These are phyloP conservation scores for Tricharina praecox DNA, from an alignment of 495 filamentous ascomycete genomes.

Conservation along the genomic window DNA sequence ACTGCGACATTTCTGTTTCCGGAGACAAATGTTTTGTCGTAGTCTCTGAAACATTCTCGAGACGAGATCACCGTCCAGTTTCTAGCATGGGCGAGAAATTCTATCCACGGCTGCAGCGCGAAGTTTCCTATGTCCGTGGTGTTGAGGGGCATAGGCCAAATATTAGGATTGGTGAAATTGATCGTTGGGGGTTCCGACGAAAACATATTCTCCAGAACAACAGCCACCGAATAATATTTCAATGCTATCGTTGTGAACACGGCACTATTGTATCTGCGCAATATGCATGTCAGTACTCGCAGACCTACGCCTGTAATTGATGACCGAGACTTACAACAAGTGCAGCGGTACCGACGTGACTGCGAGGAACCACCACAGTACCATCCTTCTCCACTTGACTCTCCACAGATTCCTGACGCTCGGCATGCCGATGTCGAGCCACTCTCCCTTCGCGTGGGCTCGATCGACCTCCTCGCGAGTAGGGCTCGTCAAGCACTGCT, in stretches of 20 bases:
- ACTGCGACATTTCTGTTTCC: too few relatives aligned
- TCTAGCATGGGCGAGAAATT: too few relatives aligned
- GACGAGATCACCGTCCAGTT: neutral
- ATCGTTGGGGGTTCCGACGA: neutral
- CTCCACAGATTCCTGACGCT: conserved; percentile 23
- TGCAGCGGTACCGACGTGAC: conserved; percentile 23
- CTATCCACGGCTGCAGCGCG: too few relatives aligned
- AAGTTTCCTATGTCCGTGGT: too few relatives aligned
- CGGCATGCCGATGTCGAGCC: conserved; percentile 25
- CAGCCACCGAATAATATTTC: neutral
- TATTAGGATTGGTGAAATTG: too few relatives aligned
- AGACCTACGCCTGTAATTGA: too few relatives aligned
- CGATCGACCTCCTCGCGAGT: conserved; percentile 25
- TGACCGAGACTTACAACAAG: conserved; percentile 22
- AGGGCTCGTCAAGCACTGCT: conserved; percentile 24
- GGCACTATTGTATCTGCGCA: conserved; percentile 21
- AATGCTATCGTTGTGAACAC: conserved; percentile 15
- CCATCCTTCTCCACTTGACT: neutral
- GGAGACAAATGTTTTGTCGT: too few relatives aligned
- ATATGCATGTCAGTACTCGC: too few relatives aligned
- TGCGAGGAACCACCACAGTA: conserved; percentile 16
- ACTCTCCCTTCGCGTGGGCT: conserved; percentile 14
- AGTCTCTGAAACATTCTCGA: neutral
- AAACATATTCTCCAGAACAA: neutral
- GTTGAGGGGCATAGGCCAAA: too few relatives aligned